Base-by-base conservation (phyloP, 352 stramenopile species). In the Phytophthora boehmeriae region DNA sequence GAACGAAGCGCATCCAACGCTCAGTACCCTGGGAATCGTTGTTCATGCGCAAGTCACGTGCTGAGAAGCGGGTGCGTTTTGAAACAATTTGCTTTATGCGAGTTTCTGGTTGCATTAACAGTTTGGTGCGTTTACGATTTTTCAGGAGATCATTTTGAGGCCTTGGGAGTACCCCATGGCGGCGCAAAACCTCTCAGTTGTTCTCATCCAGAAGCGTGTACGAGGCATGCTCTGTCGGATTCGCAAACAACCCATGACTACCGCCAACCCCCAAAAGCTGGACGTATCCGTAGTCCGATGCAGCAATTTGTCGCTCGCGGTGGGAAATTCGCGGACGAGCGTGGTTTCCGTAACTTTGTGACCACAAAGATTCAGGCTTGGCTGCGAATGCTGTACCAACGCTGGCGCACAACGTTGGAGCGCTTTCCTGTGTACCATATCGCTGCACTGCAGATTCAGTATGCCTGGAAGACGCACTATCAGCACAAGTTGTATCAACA, bases 151-250 rank as follows among this genome's bases (percentile, higher is more conserved):
- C 43, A 78, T 96, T 8, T 52, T 74, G 34, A 66, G 73, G 30
- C 84, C 84, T 1, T 95, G 86, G 86, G 77, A 90, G 38, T 85
- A 86, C 34, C 86, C 88, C 22, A 94, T 96, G 84, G 81, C 82
- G 2, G 88, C 88, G 23, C 80, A 93, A 63, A 80, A 95, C 34
- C 64, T 96, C 14, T 77, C 88, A 0, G 86, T 86, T 6, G 73
- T 94, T 14, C 58, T 90, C 64, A 92, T 96, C 43, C 88, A 88
- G 59, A 91, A 89, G 56, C 71, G 65, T 9, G 75, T 88, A 20
- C 75, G 80, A 11, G 86, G 83, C 5, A 86, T 91, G 73, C 71
- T 93, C 43, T 73, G 59, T 11, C 85, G 83, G 13, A 50, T 73
- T 44, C 66, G 43, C 8, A 25, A 66, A 1, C 27, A 35, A 44